phyloP scores from a whole-genome alignment of 1,139 yeast genomes.

The Pichia sp. region DNA sequence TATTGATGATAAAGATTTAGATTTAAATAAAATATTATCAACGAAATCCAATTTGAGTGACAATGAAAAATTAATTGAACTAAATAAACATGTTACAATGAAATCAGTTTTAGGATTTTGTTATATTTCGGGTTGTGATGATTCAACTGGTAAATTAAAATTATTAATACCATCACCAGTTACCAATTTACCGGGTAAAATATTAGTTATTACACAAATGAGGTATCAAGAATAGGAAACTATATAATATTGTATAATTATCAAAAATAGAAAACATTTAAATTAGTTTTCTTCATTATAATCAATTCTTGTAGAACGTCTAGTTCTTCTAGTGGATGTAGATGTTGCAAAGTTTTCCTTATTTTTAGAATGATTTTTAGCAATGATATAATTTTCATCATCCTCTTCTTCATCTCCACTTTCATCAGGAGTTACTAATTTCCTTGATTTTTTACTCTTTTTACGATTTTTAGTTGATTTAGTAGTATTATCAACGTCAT shows the following conservation, averaged over 20 bases:
- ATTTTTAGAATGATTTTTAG: not conserved
- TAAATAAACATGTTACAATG: conserved; percentile 12
- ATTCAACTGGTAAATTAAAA: conserved; percentile 61
- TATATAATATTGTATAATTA: not conserved
- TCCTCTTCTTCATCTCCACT: conserved; percentile 1
- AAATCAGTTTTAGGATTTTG: conserved; percentile 33
- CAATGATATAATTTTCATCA: not conserved
- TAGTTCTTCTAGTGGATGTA: conserved; percentile 1
- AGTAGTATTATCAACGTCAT: not conserved
- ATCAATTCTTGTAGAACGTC: conserved; percentile 8
- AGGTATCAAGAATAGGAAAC: conserved; percentile 55
- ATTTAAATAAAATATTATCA: conserved; percentile 14
- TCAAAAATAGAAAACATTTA: too few species aligned
- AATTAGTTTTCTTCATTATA: conserved; percentile 4
- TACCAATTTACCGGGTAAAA: conserved; percentile 53
- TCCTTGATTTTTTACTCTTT: not conserved
- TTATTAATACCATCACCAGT: conserved; percentile 86
- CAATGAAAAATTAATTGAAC: conserved; percentile 5
- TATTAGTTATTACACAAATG: conserved; percentile 58
- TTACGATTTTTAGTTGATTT: not conserved
- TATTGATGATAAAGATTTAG: conserved; percentile 23
- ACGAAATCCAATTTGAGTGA: not conserved
- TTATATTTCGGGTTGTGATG: conserved; percentile 50
- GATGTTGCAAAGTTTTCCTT: not conserved
- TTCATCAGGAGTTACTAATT: not conserved